Conservation (phyloP, 2,329 filamentous ascomycete species). For the Nemania bipapillata region DNA sequence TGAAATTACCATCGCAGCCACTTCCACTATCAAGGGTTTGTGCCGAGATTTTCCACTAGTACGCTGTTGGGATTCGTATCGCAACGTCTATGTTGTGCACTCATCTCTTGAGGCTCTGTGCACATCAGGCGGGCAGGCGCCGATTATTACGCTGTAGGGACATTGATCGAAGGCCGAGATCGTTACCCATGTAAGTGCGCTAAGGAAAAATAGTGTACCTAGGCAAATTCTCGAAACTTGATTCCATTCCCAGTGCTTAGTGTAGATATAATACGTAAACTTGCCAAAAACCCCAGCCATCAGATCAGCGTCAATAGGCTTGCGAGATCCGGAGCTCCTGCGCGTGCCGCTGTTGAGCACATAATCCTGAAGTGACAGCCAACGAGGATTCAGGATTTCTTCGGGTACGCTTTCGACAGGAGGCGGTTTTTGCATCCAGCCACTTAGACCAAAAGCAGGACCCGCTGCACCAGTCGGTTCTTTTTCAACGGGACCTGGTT, state of each 20-base stretch:
- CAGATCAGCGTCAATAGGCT: background rate
- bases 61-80: background rate
- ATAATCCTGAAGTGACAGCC: conserved; percentile 14
- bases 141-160: conserved; percentile 37
- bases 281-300: conserved; percentile 4
- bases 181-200: background rate
- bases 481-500: conserved; percentile 9
- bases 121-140: background rate
- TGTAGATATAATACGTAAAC: background rate
- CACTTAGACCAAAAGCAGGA: conserved; percentile 17
- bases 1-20: background rate
- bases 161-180: conserved; percentile 25
- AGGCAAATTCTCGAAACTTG: conserved; percentile 25
- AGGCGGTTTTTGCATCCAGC: conserved; percentile 20
- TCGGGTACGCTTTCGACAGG: background rate
- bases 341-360: background rate
- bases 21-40: background rate
- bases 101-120: conserved; percentile 31
- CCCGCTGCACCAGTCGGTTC: conserved; percentile 4
- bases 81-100: conserved; percentile 7
- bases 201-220: background rate
- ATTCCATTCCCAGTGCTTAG: conserved; percentile 22
- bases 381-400: conserved; percentile 20
- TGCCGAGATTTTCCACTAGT: background rate
- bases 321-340: background rate